Conservation (phyloP, 2,329 filamentous ascomycete species). For the Aspergillus neoniger region DNA sequence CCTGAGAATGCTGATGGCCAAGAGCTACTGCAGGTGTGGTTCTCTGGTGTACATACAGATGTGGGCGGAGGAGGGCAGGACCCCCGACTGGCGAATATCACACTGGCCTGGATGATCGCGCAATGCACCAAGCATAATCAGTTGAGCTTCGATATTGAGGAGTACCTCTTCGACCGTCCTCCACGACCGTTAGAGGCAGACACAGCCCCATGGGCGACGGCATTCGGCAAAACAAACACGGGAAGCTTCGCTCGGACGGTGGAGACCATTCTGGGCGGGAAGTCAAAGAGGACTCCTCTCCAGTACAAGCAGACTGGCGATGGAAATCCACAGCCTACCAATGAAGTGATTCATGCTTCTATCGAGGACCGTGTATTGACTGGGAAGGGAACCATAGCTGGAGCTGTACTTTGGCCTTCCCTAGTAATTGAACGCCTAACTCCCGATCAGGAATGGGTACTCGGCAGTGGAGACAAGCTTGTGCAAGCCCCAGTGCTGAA, state of each 20-base stretch:
- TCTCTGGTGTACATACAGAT: slow-evolving; percentile 50
- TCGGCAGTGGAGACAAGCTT: neutral
- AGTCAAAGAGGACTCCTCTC: slow-evolving; percentile 16
- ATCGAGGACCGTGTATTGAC: slow-evolving; percentile 11
- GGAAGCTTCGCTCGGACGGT: slow-evolving; percentile 12
- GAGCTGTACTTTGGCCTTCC: slow-evolving; percentile 1
- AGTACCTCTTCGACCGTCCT: slow-evolving; percentile 23
- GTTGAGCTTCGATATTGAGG: slow-evolving; percentile 22
- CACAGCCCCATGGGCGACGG: slow-evolving; percentile 21
- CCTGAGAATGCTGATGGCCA: slow-evolving; percentile 43
- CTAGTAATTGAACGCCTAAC: neutral
- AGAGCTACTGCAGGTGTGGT: slow-evolving; percentile 51
- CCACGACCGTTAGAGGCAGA: slow-evolving; percentile 6
- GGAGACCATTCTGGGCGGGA: slow-evolving; percentile 14
- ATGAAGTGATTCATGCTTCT: slow-evolving; percentile 19
- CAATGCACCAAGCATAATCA: slow-evolving; percentile 37
- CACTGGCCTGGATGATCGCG: slow-evolving; percentile 60
- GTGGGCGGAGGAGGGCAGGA: slow-evolving; percentile 50
- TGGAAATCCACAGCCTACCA: slow-evolving; percentile 1
- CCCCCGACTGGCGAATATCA: slow-evolving; percentile 49
- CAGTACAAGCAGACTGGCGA: slow-evolving; percentile 13
- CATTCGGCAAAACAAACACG: slow-evolving; percentile 11
- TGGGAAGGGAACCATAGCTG: neutral
- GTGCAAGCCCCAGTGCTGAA: neutral
- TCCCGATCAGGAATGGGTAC: neutral